Percentiles rank a stretch among this genome's conserved stretches.
phyloP scores from a whole-genome alignment of 768 basidiomycete species.

The Amyloporia xantha region DNA sequence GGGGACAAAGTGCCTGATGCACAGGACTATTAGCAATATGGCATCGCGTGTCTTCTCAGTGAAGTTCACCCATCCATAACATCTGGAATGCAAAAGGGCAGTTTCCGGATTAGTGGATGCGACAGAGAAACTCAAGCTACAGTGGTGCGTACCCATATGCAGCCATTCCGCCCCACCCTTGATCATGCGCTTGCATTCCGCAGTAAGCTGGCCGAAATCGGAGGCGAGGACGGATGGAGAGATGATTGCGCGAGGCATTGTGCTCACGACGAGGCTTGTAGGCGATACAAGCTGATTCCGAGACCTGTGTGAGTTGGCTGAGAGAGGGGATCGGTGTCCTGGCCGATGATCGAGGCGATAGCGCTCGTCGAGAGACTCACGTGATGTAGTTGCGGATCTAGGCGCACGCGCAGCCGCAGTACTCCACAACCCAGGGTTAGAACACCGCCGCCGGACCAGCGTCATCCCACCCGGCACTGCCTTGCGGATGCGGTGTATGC shows the following conservation, averaged over 20 bases:
- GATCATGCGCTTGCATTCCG: constrained; percentile 97
- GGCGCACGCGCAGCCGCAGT: background rate
- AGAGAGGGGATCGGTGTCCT: background rate
- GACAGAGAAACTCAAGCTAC: background rate
- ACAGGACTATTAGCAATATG: constrained; percentile 2
- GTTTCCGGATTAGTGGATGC: background rate
- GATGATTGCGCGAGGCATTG: constrained; percentile 87
- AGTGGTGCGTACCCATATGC: constrained; percentile 76
- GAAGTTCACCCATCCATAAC: constrained; percentile 89
- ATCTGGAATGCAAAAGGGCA: constrained; percentile 43
- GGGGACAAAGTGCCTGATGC: constrained; percentile 86
- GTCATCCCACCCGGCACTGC: too few relatives aligned
- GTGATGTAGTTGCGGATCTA: background rate
- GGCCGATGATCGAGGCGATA: background rate
- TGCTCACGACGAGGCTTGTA: too few relatives aligned
- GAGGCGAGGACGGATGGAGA: constrained; percentile 96
- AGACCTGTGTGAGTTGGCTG: background rate
- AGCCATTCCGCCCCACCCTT: constrained; percentile 94
- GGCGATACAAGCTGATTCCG: too few relatives aligned
- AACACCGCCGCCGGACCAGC: background rate
- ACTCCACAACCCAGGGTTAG: background rate
- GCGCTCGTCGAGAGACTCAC: too few relatives aligned
- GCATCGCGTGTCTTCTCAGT: background rate
- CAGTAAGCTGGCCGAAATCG: constrained; percentile 91
- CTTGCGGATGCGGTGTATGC: too few relatives aligned